Conservation (phyloP, 768 basidiomycete species). For the Phylloporus sp. region DNA sequence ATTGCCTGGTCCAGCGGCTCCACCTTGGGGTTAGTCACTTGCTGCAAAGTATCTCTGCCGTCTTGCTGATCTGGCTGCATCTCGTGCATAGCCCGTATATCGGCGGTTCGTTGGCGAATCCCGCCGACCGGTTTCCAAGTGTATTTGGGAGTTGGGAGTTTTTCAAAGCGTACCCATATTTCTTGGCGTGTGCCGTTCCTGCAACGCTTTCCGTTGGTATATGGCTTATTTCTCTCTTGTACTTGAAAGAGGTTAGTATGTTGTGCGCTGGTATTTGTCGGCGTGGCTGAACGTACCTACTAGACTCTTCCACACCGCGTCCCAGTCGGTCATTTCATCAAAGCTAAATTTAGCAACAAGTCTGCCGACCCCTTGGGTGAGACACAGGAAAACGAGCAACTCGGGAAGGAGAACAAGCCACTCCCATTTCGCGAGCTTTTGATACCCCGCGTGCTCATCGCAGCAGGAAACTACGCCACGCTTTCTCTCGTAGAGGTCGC, state of each 20-base stretch:
- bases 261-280: not conserved
- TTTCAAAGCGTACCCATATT: slow-evolving; percentile 67
- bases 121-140: slow-evolving; percentile 60
- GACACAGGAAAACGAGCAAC: not conserved
- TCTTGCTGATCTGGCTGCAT: slow-evolving; percentile 11
- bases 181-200: slow-evolving; percentile 64
- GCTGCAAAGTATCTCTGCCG: not conserved
- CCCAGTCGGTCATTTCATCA: slow-evolving; percentile 28
- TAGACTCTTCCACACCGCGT: slow-evolving; percentile 33
- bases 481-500: slow-evolving; percentile 66
- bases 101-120: slow-evolving; percentile 62
- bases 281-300: slow-evolving; percentile 5
- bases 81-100: slow-evolving; percentile 50
- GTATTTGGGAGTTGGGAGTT: slow-evolving; percentile 55
- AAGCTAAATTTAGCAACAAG: slow-evolving; percentile 9
- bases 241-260: slow-evolving; percentile 52
- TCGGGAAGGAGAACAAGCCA: slow-evolving; percentile 21
- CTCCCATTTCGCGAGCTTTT: slow-evolving; percentile 49
- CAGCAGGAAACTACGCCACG: slow-evolving; percentile 59
- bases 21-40: slow-evolving; percentile 39
- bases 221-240: slow-evolving; percentile 48
- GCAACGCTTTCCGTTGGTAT: slow-evolving; percentile 54
- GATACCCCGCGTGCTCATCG: slow-evolving; percentile 50
- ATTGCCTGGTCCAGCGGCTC: slow-evolving; percentile 42
- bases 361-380: slow-evolving; percentile 1